phyloP scores from a whole-genome alignment of 2,329 filamentous ascomycete species.

The Beauveria varroae region DNA sequence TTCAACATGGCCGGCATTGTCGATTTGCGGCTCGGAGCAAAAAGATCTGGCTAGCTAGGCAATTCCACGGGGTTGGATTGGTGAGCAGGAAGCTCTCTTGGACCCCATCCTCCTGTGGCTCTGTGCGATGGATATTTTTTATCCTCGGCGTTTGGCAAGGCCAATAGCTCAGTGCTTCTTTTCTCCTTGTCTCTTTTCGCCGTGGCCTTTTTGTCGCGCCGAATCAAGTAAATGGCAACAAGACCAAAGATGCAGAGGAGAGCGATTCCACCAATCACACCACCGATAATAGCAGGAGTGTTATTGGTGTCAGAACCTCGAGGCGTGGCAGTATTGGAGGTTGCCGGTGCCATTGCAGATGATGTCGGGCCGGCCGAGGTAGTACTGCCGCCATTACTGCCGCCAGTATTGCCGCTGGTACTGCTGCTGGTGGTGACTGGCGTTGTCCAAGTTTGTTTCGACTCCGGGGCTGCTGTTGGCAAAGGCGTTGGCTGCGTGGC shows the following conservation, averaged over 20 bases:
- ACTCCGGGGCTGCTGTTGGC: neutral
- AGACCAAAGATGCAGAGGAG: conserved; percentile 24
- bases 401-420: neutral
- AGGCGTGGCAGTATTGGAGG: neutral
- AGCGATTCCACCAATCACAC: conserved; percentile 26
- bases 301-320: conserved; percentile 15
- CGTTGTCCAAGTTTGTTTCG: neutral
- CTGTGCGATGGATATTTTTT: neutral
- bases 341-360: neutral
- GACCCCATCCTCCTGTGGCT: conserved; percentile 1
- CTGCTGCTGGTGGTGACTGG: neutral
- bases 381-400: neutral
- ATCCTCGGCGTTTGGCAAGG: neutral
- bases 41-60: neutral
- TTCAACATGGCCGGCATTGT: neutral
- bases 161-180: neutral
- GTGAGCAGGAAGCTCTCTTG: neutral
- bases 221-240: conserved; percentile 14
- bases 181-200: neutral
- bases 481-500: neutral
- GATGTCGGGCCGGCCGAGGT: neutral
- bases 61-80: neutral
- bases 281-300: conserved; percentile 26
- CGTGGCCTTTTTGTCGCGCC: neutral
- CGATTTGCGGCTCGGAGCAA: neutral